Evolutionary conservation across 805 yeast species (phyloP), one percentile per base, ranked within the genome.

Genomic region (Maudiozyma bulderi): DNA sequence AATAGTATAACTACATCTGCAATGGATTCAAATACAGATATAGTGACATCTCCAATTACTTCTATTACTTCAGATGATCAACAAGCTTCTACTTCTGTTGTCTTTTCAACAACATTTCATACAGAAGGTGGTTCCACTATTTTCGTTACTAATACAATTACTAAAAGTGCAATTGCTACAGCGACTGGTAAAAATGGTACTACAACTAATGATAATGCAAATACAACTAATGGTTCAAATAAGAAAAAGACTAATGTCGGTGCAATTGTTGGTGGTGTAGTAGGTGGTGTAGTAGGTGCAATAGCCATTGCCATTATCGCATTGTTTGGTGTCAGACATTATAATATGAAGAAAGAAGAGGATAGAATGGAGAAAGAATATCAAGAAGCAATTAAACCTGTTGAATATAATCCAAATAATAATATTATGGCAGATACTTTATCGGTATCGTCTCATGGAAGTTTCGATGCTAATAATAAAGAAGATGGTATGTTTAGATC

Each of bases 231-330:
- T 10, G 45, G 49, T 11, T 40, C 48, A 2, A 46, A 52, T 7
- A 46, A 47, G 41, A 56, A 61, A 40, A 50, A 54, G 57, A 45
- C 53, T 55, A 54, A 70, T 57, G 65, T 67, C 52, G 84, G 84
- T 3, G 81, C 83, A 26, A 79, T 78, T 34, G 82, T 79, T 7
- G 84, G 84, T 45, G 81, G 81, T 46, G 83, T 77, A 2, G 77
- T 75, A 11, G 84, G 84, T 20, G 80, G 77, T 28, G 66, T 78
- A 11, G 75, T 62, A 13, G 80, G 78, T 30, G 64, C 77, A 1
- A 69, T 69, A 3, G 62, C 66, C 2, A 49, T 76, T 5, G 76
- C 72, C 1, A 67, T 69, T 1, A 56, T 72, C 2, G 58, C 74
- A 30, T 47, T 74, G 45, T 64, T 73, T 42, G 57, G 68, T 45